Conservation (phyloP, 768 basidiomycete species). For the Amanita exitialis region DNA sequence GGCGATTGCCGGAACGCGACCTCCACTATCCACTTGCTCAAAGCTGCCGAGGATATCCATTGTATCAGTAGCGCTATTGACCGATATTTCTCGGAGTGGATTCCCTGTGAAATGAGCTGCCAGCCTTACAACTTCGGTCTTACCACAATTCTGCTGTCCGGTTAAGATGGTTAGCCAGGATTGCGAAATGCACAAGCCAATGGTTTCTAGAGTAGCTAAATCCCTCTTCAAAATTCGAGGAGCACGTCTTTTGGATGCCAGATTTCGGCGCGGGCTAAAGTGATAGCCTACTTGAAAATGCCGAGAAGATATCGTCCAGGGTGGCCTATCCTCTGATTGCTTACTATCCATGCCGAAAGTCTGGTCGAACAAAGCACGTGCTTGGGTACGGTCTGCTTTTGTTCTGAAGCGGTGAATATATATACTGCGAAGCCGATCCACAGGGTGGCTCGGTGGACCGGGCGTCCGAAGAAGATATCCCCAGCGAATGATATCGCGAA, state of each 20-base stretch:
- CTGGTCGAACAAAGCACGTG: constrained; percentile 42
- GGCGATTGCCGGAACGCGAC: constrained; percentile 26
- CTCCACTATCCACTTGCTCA: constrained; percentile 72
- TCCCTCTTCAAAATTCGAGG: constrained; percentile 52
- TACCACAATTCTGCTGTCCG: constrained; percentile 66
- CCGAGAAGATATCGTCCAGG: constrained; percentile 34
- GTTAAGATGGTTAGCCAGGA: constrained; percentile 88
- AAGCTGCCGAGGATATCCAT: constrained; percentile 93
- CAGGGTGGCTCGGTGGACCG: constrained; percentile 33
- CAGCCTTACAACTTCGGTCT: constrained; percentile 62
- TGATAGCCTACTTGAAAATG: constrained; percentile 63
- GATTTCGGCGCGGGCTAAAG: constrained; percentile 24
- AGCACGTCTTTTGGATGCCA: constrained; percentile 25
- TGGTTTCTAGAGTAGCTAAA: constrained; percentile 58
- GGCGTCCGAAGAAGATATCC: constrained; percentile 39
- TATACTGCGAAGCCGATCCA: constrained; percentile 54
- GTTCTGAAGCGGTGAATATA: constrained; percentile 87
- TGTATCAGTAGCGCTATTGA: constrained; percentile 86
- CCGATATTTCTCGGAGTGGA: constrained; percentile 55
- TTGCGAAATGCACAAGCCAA: constrained; percentile 62
- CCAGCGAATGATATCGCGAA: constrained; percentile 92
- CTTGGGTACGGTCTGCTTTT: constrained; percentile 47
- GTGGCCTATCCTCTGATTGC: constrained; percentile 17
- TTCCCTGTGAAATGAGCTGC: constrained; percentile 67
- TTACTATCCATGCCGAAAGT: constrained; percentile 28